phyloP scores from a whole-genome alignment of 2,329 filamentous ascomycete genomes.

The Calonectria naviculata region DNA sequence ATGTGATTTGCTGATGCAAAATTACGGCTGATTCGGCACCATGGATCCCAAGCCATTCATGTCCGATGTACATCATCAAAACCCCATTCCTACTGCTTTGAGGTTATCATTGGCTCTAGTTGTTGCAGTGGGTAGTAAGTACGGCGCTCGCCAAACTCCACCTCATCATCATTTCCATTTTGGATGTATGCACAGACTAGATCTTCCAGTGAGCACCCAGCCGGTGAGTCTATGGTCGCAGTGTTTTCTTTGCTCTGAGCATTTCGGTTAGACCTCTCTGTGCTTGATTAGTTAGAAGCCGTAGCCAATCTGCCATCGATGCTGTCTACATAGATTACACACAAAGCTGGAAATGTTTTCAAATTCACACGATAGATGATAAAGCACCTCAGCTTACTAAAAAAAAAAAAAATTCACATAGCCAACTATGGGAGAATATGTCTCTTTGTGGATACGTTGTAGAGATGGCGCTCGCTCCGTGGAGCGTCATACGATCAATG shows the following conservation, averaged over 20 bases:
- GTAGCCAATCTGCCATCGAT: slow-evolving; percentile 72
- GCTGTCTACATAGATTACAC: slow-evolving; percentile 86
- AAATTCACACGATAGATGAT: too few relatives aligned
- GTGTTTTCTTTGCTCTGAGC: slow-evolving; percentile 72
- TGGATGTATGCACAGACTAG: not conserved
- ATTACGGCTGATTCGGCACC: slow-evolving; percentile 1
- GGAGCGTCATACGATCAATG: too few relatives aligned
- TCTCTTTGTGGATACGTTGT: too few relatives aligned
- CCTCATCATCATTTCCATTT: not conserved
- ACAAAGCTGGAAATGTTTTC: too few relatives aligned
- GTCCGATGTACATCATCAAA: not conserved
- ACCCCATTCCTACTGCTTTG: not conserved
- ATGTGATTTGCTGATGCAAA: slow-evolving; percentile 21
- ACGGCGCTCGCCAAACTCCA: not conserved
- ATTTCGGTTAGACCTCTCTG: slow-evolving; percentile 78
- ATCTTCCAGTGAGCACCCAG: not conserved
- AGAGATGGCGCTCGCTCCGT: too few relatives aligned
- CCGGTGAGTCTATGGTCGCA: slow-evolving; percentile 58
- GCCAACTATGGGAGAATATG: too few relatives aligned
- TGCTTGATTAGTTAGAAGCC: slow-evolving; percentile 72
- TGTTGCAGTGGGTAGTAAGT: not conserved
- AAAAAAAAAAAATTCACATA: too few relatives aligned
- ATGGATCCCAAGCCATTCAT: slow-evolving; percentile 36
- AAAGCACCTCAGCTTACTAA: too few relatives aligned
- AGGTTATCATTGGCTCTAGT: not conserved